Conservation (phyloP, 2,329 filamentous ascomycete genomes). For the Chaetomiaceae sp. region DNA sequence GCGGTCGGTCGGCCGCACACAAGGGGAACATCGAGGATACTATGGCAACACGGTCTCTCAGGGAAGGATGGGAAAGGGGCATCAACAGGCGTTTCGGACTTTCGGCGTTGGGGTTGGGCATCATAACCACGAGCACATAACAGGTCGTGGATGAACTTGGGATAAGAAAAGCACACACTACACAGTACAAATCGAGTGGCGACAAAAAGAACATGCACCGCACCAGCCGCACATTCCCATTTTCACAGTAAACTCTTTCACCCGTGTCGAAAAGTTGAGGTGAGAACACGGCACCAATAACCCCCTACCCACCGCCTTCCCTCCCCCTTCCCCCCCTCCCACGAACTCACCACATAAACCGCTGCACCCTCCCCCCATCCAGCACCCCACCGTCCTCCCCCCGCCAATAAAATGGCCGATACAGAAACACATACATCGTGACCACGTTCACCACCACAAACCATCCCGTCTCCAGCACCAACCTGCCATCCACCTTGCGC, state of each 20-base stretch:
- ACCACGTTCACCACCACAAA: slow-evolving; percentile 57
- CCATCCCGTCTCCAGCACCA: slow-evolving; percentile 61
- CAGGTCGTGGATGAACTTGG: neutral
- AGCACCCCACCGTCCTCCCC: slow-evolving; percentile 44
- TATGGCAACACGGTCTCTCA: neutral
- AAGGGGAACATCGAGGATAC: neutral
- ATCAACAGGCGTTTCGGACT: neutral
- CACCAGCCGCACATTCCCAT: neutral
- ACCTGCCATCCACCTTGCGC: slow-evolving; percentile 38
- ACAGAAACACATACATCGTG: slow-evolving; percentile 68
- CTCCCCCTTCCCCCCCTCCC: too few relatives aligned
- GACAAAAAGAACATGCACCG: neutral
- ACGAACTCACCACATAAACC: slow-evolving; percentile 74
- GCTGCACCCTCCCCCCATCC: slow-evolving; percentile 55
- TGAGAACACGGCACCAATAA: too few relatives aligned
- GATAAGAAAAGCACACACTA: neutral
- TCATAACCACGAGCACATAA: neutral
- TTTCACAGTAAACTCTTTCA: too few relatives aligned
- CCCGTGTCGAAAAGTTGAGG: too few relatives aligned
- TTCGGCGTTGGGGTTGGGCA: neutral
- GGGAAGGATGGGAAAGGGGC: neutral
- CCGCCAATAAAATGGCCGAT: slow-evolving; percentile 61
- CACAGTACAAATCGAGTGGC: neutral
- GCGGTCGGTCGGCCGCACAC: neutral
- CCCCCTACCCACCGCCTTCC: too few relatives aligned